Evolutionary conservation across 352 stramenopile species (phyloP), one percentile per base, ranked within the genome.

Genomic region (Phytophthora vignae): DNA sequence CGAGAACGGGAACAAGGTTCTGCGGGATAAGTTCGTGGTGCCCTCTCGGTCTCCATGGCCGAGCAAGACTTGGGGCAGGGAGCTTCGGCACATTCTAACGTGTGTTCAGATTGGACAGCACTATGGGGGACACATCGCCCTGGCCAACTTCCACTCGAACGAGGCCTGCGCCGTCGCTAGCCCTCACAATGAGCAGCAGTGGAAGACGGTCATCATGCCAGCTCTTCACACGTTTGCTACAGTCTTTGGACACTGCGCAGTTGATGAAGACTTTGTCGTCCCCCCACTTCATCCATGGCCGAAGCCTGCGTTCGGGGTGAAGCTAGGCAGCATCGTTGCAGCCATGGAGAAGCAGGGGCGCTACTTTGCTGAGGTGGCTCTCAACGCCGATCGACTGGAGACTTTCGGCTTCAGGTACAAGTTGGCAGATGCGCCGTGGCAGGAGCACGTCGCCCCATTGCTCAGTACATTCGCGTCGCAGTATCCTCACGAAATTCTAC

Each of bases 361-460:
- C 15, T 77, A 69, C 29, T 77, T 79, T 36, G n/a, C 60, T 9
- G 57, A 79, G 9, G 38, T 77, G 56, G 73, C 68, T 2, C 59
- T 73, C 4, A 68, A 79, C 53, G 73, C 73, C 7, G 69, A 79
- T 56, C 63, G 59, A 11, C 40, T 79, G 17, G 73, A 74, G n/a
- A 64, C 59, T 6, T 77, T 79, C 11, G 73, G 73, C 33, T 79
- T 79, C 40, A 44, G 63, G 49, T 77, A 76, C 60, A 69, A 77
- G 38, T 36, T 79, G 22, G 44, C 48, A 55, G 69, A 79, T 29
- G 42, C 36, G 9, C 54, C 69, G 21, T 79, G 69, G 68, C 22
- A 58, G 10, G 17, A 71, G 40, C 56, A 67, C 27, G 38, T 79
- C 4, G 21, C 50, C 14, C 69, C 73, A 2, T 67, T 79, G 46